Evolutionary conservation across 257 asterid species (phyloP).

Genomic region (Cinchona pubescens): DNA sequence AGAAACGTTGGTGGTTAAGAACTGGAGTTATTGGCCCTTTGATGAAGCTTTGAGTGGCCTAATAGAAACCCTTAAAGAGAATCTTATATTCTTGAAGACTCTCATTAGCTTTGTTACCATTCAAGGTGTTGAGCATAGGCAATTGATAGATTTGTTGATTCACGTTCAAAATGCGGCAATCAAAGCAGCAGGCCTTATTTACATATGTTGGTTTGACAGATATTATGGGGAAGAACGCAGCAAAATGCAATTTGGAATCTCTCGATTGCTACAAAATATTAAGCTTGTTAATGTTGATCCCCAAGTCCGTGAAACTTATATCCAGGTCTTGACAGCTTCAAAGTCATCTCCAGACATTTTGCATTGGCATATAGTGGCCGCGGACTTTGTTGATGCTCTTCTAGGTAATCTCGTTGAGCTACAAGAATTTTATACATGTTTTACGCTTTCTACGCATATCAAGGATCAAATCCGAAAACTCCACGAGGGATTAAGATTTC

Average conservation of each 20-base stretch:
- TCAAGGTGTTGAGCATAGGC: neutral
- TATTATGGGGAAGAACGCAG: neutral
- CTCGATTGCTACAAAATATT: neutral
- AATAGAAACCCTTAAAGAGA: neutral
- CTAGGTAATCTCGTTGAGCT: neutral
- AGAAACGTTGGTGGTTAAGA: neutral
- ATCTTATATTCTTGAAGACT: neutral
- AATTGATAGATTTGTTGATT: neutral
- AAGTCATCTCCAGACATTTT: neutral
- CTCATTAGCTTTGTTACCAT: neutral
- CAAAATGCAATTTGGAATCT: neutral
- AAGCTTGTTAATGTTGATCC: neutral
- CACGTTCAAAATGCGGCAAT: neutral
- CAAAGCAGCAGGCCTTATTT: neutral
- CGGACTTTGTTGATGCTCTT: slow-evolving; percentile 5
- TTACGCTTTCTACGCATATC: neutral
- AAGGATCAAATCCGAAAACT: too few species aligned
- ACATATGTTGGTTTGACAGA: neutral
- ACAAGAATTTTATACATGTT: too few species aligned
- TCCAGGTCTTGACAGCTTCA: neutral
- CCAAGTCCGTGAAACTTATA: neutral
- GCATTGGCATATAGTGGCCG: neutral
- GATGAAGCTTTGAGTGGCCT: neutral
- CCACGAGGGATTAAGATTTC: neutral
- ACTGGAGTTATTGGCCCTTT: neutral